phyloP scores from a whole-genome alignment of 2,329 filamentous ascomycete genomes.

The Lasiodiplodia hormozganensis region DNA sequence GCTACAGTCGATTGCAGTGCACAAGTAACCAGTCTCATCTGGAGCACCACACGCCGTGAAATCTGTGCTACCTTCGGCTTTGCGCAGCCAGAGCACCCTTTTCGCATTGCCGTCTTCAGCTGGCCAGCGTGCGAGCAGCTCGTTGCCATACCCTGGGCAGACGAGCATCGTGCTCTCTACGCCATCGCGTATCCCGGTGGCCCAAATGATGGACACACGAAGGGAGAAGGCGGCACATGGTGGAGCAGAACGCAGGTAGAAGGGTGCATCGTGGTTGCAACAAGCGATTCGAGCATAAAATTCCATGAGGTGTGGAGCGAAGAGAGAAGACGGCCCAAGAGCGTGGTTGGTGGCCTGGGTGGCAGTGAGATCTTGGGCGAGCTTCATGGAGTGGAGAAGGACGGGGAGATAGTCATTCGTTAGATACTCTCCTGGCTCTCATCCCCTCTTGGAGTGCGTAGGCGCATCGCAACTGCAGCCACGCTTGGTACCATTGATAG shows the following conservation, averaged over 20 bases:
- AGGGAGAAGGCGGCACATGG: constrained; percentile 61
- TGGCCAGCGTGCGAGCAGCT: constrained; percentile 93
- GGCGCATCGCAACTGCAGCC: background rate
- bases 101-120: constrained; percentile 88
- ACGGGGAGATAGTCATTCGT: constrained; percentile 55
- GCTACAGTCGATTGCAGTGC: constrained; percentile 92
- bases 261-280: constrained; percentile 88
- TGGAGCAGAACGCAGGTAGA: constrained; percentile 67
- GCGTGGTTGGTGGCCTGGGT: constrained; percentile 62
- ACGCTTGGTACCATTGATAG: background rate
- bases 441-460: background rate
- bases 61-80: constrained; percentile 95
- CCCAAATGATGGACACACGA: constrained; percentile 51
- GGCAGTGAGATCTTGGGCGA: constrained; percentile 87
- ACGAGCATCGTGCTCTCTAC: constrained; percentile 80
- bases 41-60: constrained; percentile 84
- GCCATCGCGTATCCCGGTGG: constrained; percentile 84
- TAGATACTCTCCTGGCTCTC: constrained; percentile 31
- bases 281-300: constrained; percentile 89
- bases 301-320: constrained; percentile 95
- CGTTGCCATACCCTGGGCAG: constrained; percentile 83
- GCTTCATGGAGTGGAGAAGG: constrained; percentile 79
- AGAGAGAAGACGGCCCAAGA: constrained; percentile 60
- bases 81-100: constrained; percentile 85
- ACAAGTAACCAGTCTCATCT: constrained; percentile 91